Percentiles rank a stretch among this genome's conserved stretches.
phyloP scores from a whole-genome alignment of 2,329 filamentous ascomycete genomes.

The Thielaviopsis euricoi region DNA sequence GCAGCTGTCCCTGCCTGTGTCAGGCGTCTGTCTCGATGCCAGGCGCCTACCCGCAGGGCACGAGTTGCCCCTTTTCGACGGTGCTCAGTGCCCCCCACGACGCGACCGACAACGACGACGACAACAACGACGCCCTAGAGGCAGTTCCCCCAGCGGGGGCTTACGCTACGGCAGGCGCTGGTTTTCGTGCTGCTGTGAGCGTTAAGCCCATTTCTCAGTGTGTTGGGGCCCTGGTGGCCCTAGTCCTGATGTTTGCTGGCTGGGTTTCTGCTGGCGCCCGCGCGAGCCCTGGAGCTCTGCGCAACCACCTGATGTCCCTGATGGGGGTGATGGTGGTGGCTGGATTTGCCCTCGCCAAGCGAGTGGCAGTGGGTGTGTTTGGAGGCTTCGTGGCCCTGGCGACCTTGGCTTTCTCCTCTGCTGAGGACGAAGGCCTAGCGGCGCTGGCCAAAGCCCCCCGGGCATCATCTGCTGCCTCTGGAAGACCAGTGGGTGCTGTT shows the following conservation, averaged over 20 bases:
- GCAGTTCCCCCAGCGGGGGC: neutral
- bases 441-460: neutral
- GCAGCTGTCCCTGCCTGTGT: neutral
- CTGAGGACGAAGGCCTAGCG: neutral
- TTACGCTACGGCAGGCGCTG: neutral
- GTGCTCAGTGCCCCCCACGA: too few relatives aligned
- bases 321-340: slow-evolving; percentile 9
- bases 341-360: neutral
- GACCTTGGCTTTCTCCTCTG: neutral
- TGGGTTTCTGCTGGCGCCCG: neutral
- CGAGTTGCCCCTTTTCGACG: neutral
- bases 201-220: neutral
- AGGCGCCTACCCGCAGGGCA: neutral
- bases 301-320: neutral
- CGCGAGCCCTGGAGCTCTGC: neutral
- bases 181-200: neutral
- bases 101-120: neutral
- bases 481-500: neutral
- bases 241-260: neutral
- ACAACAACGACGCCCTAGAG: neutral
- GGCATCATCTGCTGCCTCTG: neutral
- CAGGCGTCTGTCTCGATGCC: neutral
- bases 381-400: neutral
- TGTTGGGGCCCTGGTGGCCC: neutral
- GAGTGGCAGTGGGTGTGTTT: neutral